Base-by-base conservation (phyloP, 257 asterid species). In the Ligustrum vulgare region DNA sequence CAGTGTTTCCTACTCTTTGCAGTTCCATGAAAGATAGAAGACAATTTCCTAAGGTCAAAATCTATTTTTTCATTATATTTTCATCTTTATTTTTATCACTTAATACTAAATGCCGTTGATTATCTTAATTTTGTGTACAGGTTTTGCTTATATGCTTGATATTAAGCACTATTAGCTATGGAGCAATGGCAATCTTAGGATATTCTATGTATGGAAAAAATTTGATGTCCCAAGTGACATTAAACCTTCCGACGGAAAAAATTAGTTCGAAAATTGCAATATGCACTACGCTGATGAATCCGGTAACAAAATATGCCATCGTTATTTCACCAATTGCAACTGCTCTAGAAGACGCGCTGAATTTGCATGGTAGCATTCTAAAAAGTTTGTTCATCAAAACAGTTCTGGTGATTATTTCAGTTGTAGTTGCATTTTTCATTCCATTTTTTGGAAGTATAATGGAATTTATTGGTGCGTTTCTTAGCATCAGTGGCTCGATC, bases 191-290 rank as follows among this genome's bases (percentile, higher is more conserved):
- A 32, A 63, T 75, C 4, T 35, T 74, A 32, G 84, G 88, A 64
- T 76, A 84, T 54, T 69, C 77, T 9, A 81, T 81, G 84, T 81
- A 56, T 43, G 86, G 88, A n/a, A 56, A 79, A 10, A 64, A 68
- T 72, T 37, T 84, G 36, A 22, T 66, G 36, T 77, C 84, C 3
- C 82, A 77, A 68, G 33, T 12, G 6, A 39, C 31, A 10, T 56
- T 20, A 20, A n/a, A 7, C 7, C 64, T 20, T 56, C 13, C 64
- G 2, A 56, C 4, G 4, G 6, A 0, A 56, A 56, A 4, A 12
- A 56, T 20, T 56, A 22, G 28, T 56, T 18, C 31, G 6, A 56
- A 56, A 20, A 22, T 56, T 56, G 13, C 28, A 56, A 20, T 56
- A 0, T 56, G 20, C 20, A 20, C 63, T 16, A 54, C 28, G 6